Evolutionary conservation across 148 eudicot species (phyloP).

Genomic region (Rhododendron griersonianum): DNA sequence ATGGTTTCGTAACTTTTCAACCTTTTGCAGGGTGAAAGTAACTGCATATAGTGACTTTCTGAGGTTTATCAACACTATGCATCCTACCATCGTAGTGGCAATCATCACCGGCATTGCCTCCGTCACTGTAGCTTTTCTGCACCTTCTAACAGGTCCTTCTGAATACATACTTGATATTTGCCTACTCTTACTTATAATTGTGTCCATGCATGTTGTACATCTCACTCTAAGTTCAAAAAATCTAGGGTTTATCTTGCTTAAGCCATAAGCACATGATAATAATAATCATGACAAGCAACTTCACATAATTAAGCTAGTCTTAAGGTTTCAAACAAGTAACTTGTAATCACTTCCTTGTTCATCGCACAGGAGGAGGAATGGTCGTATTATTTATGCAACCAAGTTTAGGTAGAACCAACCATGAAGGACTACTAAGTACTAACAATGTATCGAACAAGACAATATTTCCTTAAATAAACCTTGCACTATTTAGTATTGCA

Average conservation of each 20-base stretch:
- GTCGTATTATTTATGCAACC: not conserved
- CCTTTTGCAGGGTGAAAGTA: not conserved
- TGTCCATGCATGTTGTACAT: not conserved
- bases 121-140: not conserved
- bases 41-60: not conserved
- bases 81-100: not conserved
- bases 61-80: not conserved
- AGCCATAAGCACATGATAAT: not conserved
- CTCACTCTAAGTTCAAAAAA: not conserved
- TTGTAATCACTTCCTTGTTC: not conserved
- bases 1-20: not conserved
- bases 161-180: not conserved
- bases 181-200: not conserved
- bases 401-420: not conserved
- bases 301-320: not conserved
- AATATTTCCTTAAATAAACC: not conserved
- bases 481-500: not conserved
- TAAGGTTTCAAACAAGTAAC: not conserved
- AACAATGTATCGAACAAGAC: not conserved
- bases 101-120: not conserved
- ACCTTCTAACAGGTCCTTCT: not conserved
- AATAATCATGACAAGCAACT: not conserved
- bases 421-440: not conserved
- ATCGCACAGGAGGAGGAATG: not conserved
- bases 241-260: not conserved